phyloP scores from a whole-genome alignment of 768 basidiomycete genomes.

The Boletus tomentosulus region DNA sequence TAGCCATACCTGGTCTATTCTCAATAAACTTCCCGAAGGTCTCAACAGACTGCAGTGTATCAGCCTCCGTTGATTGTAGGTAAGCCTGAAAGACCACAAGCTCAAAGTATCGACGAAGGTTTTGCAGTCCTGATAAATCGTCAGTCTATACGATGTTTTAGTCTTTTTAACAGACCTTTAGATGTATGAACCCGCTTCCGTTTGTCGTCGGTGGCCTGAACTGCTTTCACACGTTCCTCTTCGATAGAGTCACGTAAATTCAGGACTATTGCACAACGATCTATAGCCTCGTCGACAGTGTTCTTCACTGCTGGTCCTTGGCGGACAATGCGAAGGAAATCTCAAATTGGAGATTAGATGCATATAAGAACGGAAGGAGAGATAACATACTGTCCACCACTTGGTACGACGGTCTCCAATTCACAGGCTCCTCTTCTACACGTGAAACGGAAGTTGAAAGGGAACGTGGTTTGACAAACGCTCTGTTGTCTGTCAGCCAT shows the following conservation, averaged over 20 bases:
- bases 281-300: constrained; percentile 83
- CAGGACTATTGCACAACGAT: constrained; percentile 76
- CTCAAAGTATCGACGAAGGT: constrained; percentile 80
- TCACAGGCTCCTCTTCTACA: constrained; percentile 27
- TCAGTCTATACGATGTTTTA: constrained; percentile 4
- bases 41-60: constrained; percentile 71
- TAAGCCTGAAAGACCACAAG: constrained; percentile 90
- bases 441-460: constrained; percentile 33
- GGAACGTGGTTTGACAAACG: constrained; percentile 40
- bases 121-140: constrained; percentile 56
- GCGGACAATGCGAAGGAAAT: constrained; percentile 79
- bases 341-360: constrained; percentile 35
- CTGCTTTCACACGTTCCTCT: constrained; percentile 69
- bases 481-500: constrained; percentile 57
- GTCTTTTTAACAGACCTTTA: constrained; percentile 47
- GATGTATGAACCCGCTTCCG: constrained; percentile 64
- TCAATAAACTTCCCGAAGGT: constrained; percentile 81
- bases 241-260: constrained; percentile 91
- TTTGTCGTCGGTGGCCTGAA: constrained; percentile 69
- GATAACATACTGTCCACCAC: constrained; percentile 78
- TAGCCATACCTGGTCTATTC: constrained; percentile 67
- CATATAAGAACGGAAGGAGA: not conserved
- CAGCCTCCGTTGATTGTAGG: constrained; percentile 73
- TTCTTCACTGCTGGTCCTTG: constrained; percentile 84
- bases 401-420: constrained; percentile 66